Evolutionary conservation across 2,329 filamentous ascomycete genomes (phyloP), one percentile per base, ranked within the genome.

Genomic region (Elsinoe fawcettii): DNA sequence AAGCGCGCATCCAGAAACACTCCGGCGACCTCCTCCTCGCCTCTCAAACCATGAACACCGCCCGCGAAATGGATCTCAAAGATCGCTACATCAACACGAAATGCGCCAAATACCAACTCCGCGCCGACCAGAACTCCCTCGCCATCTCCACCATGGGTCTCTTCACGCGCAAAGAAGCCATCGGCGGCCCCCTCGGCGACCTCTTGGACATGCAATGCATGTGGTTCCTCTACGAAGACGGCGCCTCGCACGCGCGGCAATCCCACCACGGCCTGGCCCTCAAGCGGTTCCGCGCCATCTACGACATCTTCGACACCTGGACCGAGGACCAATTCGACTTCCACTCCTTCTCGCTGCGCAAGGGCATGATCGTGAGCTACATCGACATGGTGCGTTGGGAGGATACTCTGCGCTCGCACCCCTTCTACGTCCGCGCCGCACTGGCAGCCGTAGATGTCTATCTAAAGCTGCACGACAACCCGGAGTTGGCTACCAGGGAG

Each of bases 21-120:
- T 78, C 81, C 53, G 93, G 92, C 22, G 84, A 96, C 66, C 74
- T 85, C 5, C 75, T 81, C 63, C 88, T 88, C 71, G 93, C 95
- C 1, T 83, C 91, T 0, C 86, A 90, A 66, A 81, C 84, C 41
- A 97, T 99, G 90, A 88, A 96, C 64, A 78, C 86, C 63, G 93
- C 93, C 1, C 84, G 93, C 55, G 80, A 83, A 61, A 79, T 96
- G 61, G 95, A 99, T 68, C 83, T 87, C 63, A 90, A 86, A 73
- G 93, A 99, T 69, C 85, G 93, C 44, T 95, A 97, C 71, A 97
- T 97, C 78, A 99, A 99, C 78, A 95, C 90, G 62, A 99, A 99
- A 75, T 87, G 90, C 51, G 91, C 92, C 59, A 99, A 99, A 70
- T 99, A 99, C 70, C 90, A 95, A 71, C 80, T 99, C 49, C 85